These are phyloP conservation scores for Schizophyllum amplum DNA, from an alignment of 1,284 basidiomycete species.

Conservation along the genomic window DNA sequence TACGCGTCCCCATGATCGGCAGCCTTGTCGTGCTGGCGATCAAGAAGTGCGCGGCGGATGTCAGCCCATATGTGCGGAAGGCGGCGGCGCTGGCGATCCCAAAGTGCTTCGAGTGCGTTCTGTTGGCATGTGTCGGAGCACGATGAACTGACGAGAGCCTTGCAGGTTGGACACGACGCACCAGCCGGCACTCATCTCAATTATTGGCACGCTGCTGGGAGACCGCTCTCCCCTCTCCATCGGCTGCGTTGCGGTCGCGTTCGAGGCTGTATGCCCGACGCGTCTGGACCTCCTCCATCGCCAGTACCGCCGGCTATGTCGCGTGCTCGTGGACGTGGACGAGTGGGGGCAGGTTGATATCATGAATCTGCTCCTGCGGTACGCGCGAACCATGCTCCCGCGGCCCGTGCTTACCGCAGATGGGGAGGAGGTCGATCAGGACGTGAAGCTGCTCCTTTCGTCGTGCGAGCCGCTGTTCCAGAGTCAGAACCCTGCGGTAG, in stretches of 20 bases:
- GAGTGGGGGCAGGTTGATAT: constrained; percentile 93
- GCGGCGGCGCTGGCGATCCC: constrained; percentile 85
- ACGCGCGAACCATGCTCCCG: constrained; percentile 79
- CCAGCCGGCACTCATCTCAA: constrained; percentile 64
- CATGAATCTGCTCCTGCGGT: constrained; percentile 73
- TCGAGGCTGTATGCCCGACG: constrained; percentile 77
- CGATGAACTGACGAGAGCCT: constrained; percentile 3
- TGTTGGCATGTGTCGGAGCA: not conserved
- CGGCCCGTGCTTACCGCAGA: constrained; percentile 43
- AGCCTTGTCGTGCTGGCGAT: constrained; percentile 84
- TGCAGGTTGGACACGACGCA: constrained; percentile 68
- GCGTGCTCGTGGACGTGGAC: constrained; percentile 82
- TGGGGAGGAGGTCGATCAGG: constrained; percentile 53
- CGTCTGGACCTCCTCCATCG: constrained; percentile 82
- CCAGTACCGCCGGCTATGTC: constrained; percentile 83
- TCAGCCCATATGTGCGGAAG: constrained; percentile 92
- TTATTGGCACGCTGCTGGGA: constrained; percentile 69
- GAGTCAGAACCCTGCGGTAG: constrained; percentile 79
- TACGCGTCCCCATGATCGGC: constrained; percentile 83
- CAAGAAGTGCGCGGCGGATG: constrained; percentile 84
- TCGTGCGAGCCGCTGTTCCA: constrained; percentile 72
- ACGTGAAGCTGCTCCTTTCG: constrained; percentile 71
- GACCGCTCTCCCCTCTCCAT: constrained; percentile 86
- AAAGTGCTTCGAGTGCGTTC: constrained; percentile 72
- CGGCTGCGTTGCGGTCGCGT: constrained; percentile 81